Conservation (phyloP, 306 rosid genomes). For the Castanea crenata region DNA sequence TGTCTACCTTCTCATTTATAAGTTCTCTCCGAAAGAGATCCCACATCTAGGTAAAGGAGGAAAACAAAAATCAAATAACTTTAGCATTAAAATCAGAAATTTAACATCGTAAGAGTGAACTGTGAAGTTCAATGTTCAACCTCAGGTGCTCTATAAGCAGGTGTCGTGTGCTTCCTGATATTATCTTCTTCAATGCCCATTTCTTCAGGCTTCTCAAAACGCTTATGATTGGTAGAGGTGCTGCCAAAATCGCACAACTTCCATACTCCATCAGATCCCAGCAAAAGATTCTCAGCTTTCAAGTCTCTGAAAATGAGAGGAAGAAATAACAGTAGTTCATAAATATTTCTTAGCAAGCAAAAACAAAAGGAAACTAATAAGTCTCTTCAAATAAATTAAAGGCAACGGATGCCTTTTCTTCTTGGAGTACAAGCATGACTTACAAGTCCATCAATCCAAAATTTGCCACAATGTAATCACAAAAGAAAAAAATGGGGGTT, state of each 20-base stretch:
- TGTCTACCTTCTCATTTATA: slow-evolving; percentile 92
- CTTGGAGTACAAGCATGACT: background rate
- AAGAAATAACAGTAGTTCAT: background rate
- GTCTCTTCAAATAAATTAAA: background rate
- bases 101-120: slow-evolving; percentile 16
- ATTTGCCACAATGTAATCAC: background rate
- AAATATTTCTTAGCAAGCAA: background rate
- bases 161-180: slow-evolving; percentile 97
- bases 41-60: slow-evolving; percentile 72
- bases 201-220: slow-evolving; percentile 93
- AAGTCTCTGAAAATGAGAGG: slow-evolving; percentile 59
- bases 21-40: slow-evolving; percentile 87
- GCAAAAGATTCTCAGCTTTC: slow-evolving; percentile 86
- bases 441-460: background rate
- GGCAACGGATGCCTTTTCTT: background rate
- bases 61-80: slow-evolving; percentile 11
- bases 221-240: slow-evolving; percentile 86
- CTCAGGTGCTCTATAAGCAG: slow-evolving; percentile 98
- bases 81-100: background rate
- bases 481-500: background rate
- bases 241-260: slow-evolving; percentile 98
- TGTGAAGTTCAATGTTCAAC: slow-evolving; percentile 33
- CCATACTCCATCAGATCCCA: slow-evolving; percentile 85
- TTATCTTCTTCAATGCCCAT: slow-evolving; percentile 99
- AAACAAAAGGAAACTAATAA: background rate